phyloP scores from a whole-genome alignment of 2,329 filamentous ascomycete genomes.

The Aspergillus glaucus region DNA sequence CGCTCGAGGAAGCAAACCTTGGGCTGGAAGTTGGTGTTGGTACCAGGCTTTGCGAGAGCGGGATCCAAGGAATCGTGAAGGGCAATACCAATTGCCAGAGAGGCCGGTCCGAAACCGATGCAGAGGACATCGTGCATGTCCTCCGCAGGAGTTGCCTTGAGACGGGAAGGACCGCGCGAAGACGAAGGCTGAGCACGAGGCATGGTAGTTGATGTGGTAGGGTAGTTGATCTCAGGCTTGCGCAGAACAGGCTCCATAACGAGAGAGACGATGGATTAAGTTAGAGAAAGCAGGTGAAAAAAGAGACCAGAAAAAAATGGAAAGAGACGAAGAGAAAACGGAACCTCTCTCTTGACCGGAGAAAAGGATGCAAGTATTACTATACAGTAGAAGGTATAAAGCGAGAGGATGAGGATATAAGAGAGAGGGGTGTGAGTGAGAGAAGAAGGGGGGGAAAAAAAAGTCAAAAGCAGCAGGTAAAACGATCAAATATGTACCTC shows the following conservation, averaged over 20 bases:
- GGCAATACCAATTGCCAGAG: slow-evolving; percentile 80
- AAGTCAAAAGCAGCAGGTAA: not conserved
- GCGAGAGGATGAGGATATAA: not conserved
- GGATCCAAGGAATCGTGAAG: slow-evolving; percentile 68
- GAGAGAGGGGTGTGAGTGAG: not conserved
- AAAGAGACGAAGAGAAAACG: not conserved
- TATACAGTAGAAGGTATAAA: too few relatives aligned
- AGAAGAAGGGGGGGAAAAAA: not conserved
- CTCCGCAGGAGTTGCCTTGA: slow-evolving; percentile 51
- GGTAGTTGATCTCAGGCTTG: slow-evolving; percentile 22
- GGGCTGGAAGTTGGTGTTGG: slow-evolving; percentile 43
- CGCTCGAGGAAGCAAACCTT: slow-evolving; percentile 84
- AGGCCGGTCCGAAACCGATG: slow-evolving; percentile 88
- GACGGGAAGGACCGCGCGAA: slow-evolving; percentile 31
- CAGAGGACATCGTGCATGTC: slow-evolving; percentile 79
- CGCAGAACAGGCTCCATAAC: slow-evolving; percentile 16
- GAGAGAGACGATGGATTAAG: not conserved
- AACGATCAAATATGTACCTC: not conserved
- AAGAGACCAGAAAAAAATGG: not conserved
- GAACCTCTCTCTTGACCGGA: not conserved
- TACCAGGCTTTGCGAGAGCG: slow-evolving; percentile 36
- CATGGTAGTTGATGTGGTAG: slow-evolving; percentile 16
- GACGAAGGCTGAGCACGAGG: slow-evolving; percentile 14
- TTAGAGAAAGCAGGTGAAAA: not conserved
- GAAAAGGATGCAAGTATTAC: too few relatives aligned